These are phyloP conservation scores for Ophiosphaerella herpotricha DNA, from an alignment of 2,329 filamentous ascomycete genomes.

Conservation along the genomic window DNA sequence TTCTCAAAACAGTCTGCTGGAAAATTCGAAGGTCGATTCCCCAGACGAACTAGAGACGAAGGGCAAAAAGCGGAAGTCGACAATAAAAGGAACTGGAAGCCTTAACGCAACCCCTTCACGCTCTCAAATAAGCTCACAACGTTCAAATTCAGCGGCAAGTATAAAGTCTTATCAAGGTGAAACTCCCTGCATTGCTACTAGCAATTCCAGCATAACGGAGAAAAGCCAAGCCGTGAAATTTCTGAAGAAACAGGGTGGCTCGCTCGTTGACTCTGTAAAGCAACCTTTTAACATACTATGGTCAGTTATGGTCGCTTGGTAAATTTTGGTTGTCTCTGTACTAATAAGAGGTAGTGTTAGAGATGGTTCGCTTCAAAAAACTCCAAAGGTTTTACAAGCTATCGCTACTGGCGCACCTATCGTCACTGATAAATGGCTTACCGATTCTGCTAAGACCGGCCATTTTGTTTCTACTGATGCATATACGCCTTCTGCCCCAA, in stretches of 20 bases:
- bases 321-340: not conserved
- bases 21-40: constrained; percentile 9
- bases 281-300: constrained; percentile 39
- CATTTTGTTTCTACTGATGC: constrained; percentile 41
- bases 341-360: constrained; percentile 43
- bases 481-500: constrained; percentile 41
- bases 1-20: constrained; percentile 13
- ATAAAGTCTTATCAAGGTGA: constrained; percentile 28
- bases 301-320: constrained; percentile 18
- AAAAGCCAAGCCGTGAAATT: constrained; percentile 35
- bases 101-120: constrained; percentile 14
- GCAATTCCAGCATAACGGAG: constrained; percentile 36
- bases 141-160: constrained; percentile 9
- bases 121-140: constrained; percentile 26
- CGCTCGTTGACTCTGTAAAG: constrained; percentile 37
- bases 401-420: constrained; percentile 51
- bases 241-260: constrained; percentile 40
- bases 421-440: constrained; percentile 54
- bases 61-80: constrained; percentile 14
- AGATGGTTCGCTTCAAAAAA: constrained; percentile 47
- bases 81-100: not conserved
- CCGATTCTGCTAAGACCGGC: constrained; percentile 42
- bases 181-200: constrained; percentile 38
- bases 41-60: constrained; percentile 11
- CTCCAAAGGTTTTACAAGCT: constrained; percentile 52